A percentile compares a stretch with the other conserved stretches of the same genome.
Evolutionary conservation across 345 rosid genomes (phyloP).

Genomic region (Bruguiera parviflora): DNA sequence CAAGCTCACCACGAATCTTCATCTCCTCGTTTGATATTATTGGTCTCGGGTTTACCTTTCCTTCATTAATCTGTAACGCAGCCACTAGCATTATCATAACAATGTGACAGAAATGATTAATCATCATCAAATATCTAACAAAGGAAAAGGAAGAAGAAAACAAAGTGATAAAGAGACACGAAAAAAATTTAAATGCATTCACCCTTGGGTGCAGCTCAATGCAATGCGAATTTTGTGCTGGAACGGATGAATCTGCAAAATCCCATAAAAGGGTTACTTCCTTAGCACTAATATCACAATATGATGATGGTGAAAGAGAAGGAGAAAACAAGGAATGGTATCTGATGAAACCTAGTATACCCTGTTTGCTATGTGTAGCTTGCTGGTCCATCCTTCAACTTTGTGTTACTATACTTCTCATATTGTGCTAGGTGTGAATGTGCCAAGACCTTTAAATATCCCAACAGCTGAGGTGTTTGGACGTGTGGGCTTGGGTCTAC

Average conservation of each 20-base stretch:
- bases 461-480: conserved; percentile 9
- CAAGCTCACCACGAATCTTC: conserved; percentile 66
- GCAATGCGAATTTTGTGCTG: not conserved
- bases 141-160: too few relatives aligned
- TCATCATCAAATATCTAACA: too few relatives aligned
- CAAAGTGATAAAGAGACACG: not conserved
- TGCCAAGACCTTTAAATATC: conserved; percentile 11
- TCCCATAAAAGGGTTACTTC: not conserved
- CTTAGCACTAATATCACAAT: too few relatives aligned
- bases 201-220: not conserved
- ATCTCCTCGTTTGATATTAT: conserved; percentile 45
- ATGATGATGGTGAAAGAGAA: not conserved
- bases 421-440: not conserved
- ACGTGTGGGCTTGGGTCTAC: conserved; percentile 4
- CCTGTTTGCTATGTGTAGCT: conserved; percentile 7
- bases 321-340: not conserved
- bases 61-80: conserved; percentile 11
- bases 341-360: conserved; percentile 22
- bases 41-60: conserved; percentile 5
- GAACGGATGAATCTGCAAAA: conserved; percentile 23
- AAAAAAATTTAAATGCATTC: not conserved
- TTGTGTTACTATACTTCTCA: not conserved
- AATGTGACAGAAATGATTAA: not conserved
- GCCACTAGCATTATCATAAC: not conserved
- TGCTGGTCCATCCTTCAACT: conserved; percentile 23